Evolutionary conservation across 163 green algal genomes (phyloP), one percentile per base, ranked within the genome.

Genomic region (Volvox carteri): DNA sequence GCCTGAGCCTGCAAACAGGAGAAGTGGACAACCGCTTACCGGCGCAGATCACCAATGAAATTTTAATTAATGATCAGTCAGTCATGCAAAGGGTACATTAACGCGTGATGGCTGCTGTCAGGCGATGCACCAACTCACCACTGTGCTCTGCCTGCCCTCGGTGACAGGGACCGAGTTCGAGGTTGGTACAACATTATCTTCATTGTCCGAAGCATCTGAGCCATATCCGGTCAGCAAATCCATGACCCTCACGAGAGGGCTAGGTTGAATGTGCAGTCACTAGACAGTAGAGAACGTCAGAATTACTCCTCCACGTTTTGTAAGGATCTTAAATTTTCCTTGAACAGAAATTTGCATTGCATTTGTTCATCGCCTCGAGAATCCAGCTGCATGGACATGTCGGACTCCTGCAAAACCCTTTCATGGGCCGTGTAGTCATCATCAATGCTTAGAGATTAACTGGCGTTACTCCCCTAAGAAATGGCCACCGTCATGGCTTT

Each of bases 171-270:
- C 30, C 30, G 65, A 75, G 30, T 35, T 33, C 33, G 65, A 48
- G 19, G 21, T 21, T 48, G 65, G 30, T 1, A 42, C 25, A 62
- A 25, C 14, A 7, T 60, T 21, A 12, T 48, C 33, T 18, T 88
- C 84, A 11, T 11, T 19, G 23, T 79, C 84, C 9, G 83, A 87
- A 50, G 42, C 65, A 23, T 88, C 81, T 28, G 81, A 89, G 4
- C 70, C 84, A 65, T 89, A 89, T 4, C 84, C 84, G 1, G 48
- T 78, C 18, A 89, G 33, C 4, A 89, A 70, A 60, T 89, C 84
- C 84, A 89, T 89, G 16, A 37, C 60, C 19, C 23, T 72, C 25
- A 72, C 60, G 60, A 4, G 60, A 33, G 60, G 37, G 60, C 60
- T 72, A 72, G 23, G 60, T 72, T 28, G 9, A 72, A 23, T 72